Base-by-base conservation (phyloP, 805 yeast genomes). In the Candida andamanensis region DNA sequence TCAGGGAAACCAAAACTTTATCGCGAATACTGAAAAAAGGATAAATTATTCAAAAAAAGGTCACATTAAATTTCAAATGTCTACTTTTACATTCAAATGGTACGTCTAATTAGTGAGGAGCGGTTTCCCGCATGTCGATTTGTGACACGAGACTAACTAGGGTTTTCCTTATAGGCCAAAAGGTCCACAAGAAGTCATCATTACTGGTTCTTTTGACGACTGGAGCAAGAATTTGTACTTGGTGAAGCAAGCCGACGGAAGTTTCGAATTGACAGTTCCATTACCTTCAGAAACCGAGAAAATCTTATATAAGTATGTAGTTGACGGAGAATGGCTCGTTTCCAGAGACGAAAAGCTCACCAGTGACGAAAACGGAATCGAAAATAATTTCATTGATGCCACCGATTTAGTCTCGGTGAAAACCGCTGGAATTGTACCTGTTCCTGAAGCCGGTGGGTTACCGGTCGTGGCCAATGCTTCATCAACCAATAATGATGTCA, bases 141-240 rank as follows among this genome's bases (percentile, higher is more conserved):
- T 8, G 10, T 23, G 26, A 12, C 7, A 11, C 8, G 7, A 23
- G 7, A 23, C 26, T 12, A 23, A 23, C 26, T 8, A 12, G 22
- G n/a, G n/a, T n/a, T n/a, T n/a, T n/a, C n/a, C n/a, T 26, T 35
- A 16, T 36, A 65, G 72, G 72, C 72, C 72, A 15, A 39, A 52
- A 24, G 72, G 72, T 37, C 69, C 72, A 23, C 27, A 54, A 33
- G 71, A 66, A 36, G 89, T 81, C 36, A 63, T 74, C 43, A 73
- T 81, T 31, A 80, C 87, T 14, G 89, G 89, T 39, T 68, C 77
- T 32, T 79, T 80, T 47, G 85, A 79, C 49, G 63, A 75, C 47
- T 81, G 83, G 85, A 48, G 69, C 22, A 74, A 78, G 39, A 53
- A 76, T 2, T 56, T 76, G 32, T 78, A 76, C 13, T 58, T 80